Base-by-base conservation (phyloP, 768 basidiomycete species). In the Xerocomellus amylosporus region DNA sequence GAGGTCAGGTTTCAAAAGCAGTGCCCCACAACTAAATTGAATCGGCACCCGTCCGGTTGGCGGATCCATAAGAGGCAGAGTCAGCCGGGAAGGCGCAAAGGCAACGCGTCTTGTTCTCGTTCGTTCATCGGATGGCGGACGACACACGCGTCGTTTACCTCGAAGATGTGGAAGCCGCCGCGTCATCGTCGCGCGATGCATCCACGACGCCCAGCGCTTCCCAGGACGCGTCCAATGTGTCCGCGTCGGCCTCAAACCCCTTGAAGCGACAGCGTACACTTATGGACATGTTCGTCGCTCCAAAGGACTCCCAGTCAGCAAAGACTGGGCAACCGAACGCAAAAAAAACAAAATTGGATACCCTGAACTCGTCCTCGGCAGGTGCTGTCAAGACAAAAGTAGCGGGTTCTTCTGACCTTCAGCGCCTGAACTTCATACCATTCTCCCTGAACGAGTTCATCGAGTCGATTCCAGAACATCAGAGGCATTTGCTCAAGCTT, bases 221-320 rank as follows among this genome's bases (percentile, higher is more conserved):
- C 6, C 65, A 74, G 58, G 58, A 58, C 33, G 40, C 36, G 31
- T 24, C 63, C 15, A 50, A 54, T 24, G 57, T 61, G 40, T 55
- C 68, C 13, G 43, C 59, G 30, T 54, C 64, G 14, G 56, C 56
- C 17, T 52, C 65, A 24, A 71, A 64, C 47, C 64, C 43, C 1
- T 28, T 65, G 52, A 81, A 81, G 59, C 80, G 87, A 43, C 87
- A 90, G 71, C 75, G 77, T 36, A 87, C 85, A 1, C 75, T 90
- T 37, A 63, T 76, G 59, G 86, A 87, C 64, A 85, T 88, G 85
- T 76, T 88, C 48, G 63, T 74, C 8, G 59, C 67, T 31, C 67
- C 73, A 36, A 67, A 70, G 47, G 64, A 58, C 36, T 69, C 68
- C 43, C 62, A 59, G 44, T 58, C 64, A 43, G 50, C 44, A 47